These are phyloP conservation scores for Apiospora kogelbergensis DNA, from an alignment of 2,329 filamentous ascomycete genomes.

Conservation along the genomic window DNA sequence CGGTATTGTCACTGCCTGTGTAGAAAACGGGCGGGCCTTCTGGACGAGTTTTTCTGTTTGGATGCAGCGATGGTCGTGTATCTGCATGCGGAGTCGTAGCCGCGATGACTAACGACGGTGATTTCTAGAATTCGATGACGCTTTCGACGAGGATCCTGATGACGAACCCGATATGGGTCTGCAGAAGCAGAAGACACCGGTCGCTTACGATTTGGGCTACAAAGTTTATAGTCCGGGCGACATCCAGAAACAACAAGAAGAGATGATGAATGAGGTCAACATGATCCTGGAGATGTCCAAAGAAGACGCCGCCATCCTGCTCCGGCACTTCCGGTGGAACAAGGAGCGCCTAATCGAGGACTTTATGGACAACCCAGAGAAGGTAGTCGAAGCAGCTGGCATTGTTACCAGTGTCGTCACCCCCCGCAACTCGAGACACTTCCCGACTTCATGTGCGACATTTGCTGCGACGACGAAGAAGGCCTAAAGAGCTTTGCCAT, in stretches of 20 bases:
- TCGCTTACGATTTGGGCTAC: constrained; percentile 81
- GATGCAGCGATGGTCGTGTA: not conserved
- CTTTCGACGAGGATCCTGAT: constrained; percentile 58
- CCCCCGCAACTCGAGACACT: constrained; percentile 69
- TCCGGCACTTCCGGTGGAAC: constrained; percentile 92
- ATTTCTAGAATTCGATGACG: constrained; percentile 53
- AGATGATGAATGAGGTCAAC: constrained; percentile 85
- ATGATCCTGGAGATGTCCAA: constrained; percentile 86
- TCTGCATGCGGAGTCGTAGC: not conserved
- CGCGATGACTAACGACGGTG: constrained; percentile 8
- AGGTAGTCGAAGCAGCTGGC: constrained; percentile 81
- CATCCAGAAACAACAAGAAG: constrained; percentile 82
- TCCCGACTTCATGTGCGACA: constrained; percentile 84
- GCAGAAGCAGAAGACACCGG: constrained; percentile 68
- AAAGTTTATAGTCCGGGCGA: constrained; percentile 78
- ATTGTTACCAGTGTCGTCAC: constrained; percentile 63
- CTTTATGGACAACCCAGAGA: constrained; percentile 87
- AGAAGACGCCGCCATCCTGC: constrained; percentile 85
- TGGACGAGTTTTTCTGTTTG: not conserved
- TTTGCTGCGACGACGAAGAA: constrained; percentile 88
- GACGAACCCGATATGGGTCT: constrained; percentile 51
- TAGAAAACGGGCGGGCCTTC: not conserved
- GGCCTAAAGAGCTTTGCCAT: constrained; percentile 84
- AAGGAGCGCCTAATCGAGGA: constrained; percentile 92
- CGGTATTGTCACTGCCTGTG: not conserved